These are phyloP conservation scores for Fraxinus xanthoxyloides DNA, from an alignment of 305 asterid species.

Conservation along the genomic window DNA sequence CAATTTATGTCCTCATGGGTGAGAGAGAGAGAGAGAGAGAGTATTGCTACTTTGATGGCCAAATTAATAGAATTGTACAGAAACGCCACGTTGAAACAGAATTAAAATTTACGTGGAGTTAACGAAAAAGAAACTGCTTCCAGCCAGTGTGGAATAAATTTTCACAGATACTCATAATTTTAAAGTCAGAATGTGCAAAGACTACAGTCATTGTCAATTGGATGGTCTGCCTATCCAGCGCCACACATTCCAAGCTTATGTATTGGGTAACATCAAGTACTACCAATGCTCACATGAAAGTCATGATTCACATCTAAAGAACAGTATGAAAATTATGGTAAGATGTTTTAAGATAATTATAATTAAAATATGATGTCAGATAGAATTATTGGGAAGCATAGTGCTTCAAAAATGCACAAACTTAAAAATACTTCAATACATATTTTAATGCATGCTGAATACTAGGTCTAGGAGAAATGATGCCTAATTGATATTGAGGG, in stretches of 20 bases:
- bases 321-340: background rate
- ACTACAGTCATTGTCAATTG: background rate
- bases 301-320: background rate
- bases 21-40: background rate
- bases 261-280: background rate
- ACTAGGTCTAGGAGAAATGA: background rate
- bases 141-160: background rate
- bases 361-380: background rate
- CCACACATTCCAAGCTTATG: background rate
- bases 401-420: background rate
- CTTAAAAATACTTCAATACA: background rate
- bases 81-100: background rate
- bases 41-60: background rate
- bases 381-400: background rate
- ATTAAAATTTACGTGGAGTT: background rate
- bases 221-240: background rate
- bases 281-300: background rate
- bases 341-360: background rate
- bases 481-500: background rate
- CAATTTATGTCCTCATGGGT: background rate
- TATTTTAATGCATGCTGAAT: background rate
- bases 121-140: background rate
- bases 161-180: background rate
- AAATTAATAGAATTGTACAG: background rate
- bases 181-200: background rate